Evolutionary conservation across 345 rosid species (phyloP), one percentile per base, ranked within the genome.

Genomic region (Hibiscus tridactylites): DNA sequence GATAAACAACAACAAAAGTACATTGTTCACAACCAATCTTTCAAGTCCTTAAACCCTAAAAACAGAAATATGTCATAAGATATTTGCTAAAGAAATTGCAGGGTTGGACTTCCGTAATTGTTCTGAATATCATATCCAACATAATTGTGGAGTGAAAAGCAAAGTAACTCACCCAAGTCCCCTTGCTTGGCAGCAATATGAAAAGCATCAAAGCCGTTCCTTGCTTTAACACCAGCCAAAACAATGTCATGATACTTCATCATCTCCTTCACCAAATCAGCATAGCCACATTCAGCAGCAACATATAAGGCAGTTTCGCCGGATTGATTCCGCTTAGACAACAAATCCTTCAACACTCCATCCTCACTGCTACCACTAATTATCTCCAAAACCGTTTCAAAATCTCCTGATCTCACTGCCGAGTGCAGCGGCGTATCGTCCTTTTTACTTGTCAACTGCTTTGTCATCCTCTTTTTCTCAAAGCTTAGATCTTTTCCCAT

Each of bases 131-230:
- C 69, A 2, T 11, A 44, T 42, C 53, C 70, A 46, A 65, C 70
- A 12, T 65, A 53, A 24, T 24, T 8, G 26, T 47, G 3, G 6
- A 61, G 10, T 11, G 5, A 61, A 39, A 42, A 44, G 28, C 26
- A 62, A 78, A 47, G 26, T 29, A 13, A 60, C 86, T 76, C 75
- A 91, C 98, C 84, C 65, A 91, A 79, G 62, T 87, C 19, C 33
- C 97, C 98, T 77, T 86, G 90, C 86, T 88, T 91, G 50, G 97
- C 92, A 78, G 97, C 98, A 70, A 90, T 77, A 64, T 91, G 97
- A 73, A 91, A 91, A 16, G 98, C 91, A 75, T 94, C 98, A 62
- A 75, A 90, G 15, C 97, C 93, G 63, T 91, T 91, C 74, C 83
- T 85, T 4, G 98, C 96, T 78, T 83, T 91, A 35, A 82, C 73